Evolutionary conservation across 768 basidiomycete genomes (phyloP).

Genomic region (Phylloporus scabripes): DNA sequence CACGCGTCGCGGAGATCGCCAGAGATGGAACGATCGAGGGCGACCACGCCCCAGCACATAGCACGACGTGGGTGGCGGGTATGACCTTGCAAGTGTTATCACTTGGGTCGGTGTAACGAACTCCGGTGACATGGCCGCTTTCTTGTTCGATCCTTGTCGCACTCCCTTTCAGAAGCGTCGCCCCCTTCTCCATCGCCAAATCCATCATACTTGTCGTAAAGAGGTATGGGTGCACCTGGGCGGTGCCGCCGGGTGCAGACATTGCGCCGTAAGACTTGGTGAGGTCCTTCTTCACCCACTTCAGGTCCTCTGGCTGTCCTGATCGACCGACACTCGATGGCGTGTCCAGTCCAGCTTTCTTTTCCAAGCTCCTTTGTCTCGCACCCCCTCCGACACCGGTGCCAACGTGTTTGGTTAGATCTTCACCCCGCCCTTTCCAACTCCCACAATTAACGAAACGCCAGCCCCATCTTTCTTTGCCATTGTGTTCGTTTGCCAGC

Average conservation of each 20-base stretch:
- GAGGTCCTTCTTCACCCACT: slow-evolving; percentile 51
- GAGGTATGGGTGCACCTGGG: slow-evolving; percentile 71
- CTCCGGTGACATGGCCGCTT: slow-evolving; percentile 41
- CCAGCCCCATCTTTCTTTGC: slow-evolving; percentile 78
- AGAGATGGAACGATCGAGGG: slow-evolving; percentile 50
- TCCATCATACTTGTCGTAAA: slow-evolving; percentile 71
- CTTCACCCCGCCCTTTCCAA: slow-evolving; percentile 63
- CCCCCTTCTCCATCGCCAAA: slow-evolving; percentile 53
- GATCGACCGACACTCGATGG: slow-evolving; percentile 21
- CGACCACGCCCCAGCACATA: slow-evolving; percentile 89
- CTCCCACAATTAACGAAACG: slow-evolving; percentile 65
- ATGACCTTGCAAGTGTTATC: slow-evolving; percentile 31
- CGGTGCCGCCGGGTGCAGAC: slow-evolving; percentile 48
- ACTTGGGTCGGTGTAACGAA: slow-evolving; percentile 33
- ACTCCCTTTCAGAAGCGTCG: slow-evolving; percentile 41
- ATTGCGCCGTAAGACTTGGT: slow-evolving; percentile 59
- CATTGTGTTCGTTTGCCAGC: slow-evolving; percentile 65
- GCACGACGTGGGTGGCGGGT: slow-evolving; percentile 61
- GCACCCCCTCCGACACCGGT: slow-evolving; percentile 28
- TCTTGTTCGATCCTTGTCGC: slow-evolving; percentile 44
- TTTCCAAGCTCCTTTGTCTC: slow-evolving; percentile 46
- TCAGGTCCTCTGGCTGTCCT: slow-evolving; percentile 46
- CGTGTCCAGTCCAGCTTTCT: slow-evolving; percentile 43
- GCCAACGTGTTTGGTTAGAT: slow-evolving; percentile 11
- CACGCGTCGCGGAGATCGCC: slow-evolving; percentile 59